Percentiles rank a stretch among this genome's conserved stretches.
phyloP scores from a whole-genome alignment of 768 basidiomycete genomes.

The Butyriboletus loyo region DNA sequence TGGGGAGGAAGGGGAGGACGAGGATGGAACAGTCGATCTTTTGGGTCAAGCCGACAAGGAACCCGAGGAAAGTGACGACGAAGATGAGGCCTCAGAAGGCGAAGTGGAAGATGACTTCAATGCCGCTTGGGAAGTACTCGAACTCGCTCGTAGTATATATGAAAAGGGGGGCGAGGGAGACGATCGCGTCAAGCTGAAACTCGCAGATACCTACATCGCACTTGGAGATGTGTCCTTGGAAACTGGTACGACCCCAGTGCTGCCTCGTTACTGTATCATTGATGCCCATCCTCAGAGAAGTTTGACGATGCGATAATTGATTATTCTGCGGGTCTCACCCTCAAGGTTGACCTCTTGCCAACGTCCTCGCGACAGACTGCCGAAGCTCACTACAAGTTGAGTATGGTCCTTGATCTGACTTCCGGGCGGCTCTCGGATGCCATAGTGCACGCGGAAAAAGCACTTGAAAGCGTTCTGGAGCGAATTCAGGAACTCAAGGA shows the following conservation, averaged over 20 bases:
- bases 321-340: constrained; percentile 71
- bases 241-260: constrained; percentile 61
- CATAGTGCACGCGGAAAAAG: constrained; percentile 76
- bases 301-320: constrained; percentile 93
- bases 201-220: constrained; percentile 87
- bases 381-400: constrained; percentile 91
- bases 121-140: constrained; percentile 96
- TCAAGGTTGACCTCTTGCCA: constrained; percentile 74
- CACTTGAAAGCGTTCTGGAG: constrained; percentile 71
- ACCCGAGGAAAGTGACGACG: constrained; percentile 49
- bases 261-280: neutral
- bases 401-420: constrained; percentile 89
- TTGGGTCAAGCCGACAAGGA: constrained; percentile 58
- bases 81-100: constrained; percentile 59
- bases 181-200: constrained; percentile 67
- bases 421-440: constrained; percentile 81
- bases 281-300: constrained; percentile 59
- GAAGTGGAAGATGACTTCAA: constrained; percentile 98
- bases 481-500: constrained; percentile 61
- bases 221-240: constrained; percentile 97
- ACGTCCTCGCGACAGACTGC: constrained; percentile 91
- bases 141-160: constrained; percentile 86
- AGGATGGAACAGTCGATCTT: constrained; percentile 59
- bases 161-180: constrained; percentile 59
- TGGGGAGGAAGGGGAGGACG: constrained; percentile 63